Base-by-base conservation (phyloP, 306 rosid genomes). In the Dryas octopetala region DNA sequence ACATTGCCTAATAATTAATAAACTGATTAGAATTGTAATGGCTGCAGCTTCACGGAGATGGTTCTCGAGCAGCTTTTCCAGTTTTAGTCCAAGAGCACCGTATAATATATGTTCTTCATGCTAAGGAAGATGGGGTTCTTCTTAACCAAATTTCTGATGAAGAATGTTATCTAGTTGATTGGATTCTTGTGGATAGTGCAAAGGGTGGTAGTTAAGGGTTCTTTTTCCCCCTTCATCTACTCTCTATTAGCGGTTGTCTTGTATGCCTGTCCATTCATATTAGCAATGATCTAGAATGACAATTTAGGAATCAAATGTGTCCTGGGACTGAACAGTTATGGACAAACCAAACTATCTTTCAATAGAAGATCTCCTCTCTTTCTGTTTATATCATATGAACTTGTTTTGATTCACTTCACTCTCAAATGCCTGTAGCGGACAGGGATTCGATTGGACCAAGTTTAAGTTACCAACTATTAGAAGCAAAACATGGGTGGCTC, bases 401-500 rank as follows among this genome's bases (percentile, higher is more conserved):
- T 23, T 60, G 41, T 75, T 77, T 54, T 68, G 41, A 63, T 85
- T 66, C 44, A 14, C 41, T 43, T 23, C 49, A 15, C 16, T 11
- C 13, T 59, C 69, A 66, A 71, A 15, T 80, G 49, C 47, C 48
- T 89, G 70, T 84, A 94, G 97, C 70, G 98, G 98, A 2, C 71
- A 77, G 62, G 90, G 97, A 57, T 95, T 95, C 68, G 72, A 91
- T 58, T 90, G 98, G 97, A 82, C 76, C 17, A 81, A 76, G 80
- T 90, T 95, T 82, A 89, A 84, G 83, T 81, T 84, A 68, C 97
- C 97, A 48, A 71, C 68, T 66, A 84, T 85, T 74, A 78, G 82
- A 78, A 90, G 99, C 23, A 88, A 95, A 90, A 75, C 51, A 89
- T 14, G 99, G 97, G n/a, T 91, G 97, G 97, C 96, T 94, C 63